Evolutionary conservation across 805 yeast species (phyloP).

Genomic region (Nakazawaea holstii): DNA sequence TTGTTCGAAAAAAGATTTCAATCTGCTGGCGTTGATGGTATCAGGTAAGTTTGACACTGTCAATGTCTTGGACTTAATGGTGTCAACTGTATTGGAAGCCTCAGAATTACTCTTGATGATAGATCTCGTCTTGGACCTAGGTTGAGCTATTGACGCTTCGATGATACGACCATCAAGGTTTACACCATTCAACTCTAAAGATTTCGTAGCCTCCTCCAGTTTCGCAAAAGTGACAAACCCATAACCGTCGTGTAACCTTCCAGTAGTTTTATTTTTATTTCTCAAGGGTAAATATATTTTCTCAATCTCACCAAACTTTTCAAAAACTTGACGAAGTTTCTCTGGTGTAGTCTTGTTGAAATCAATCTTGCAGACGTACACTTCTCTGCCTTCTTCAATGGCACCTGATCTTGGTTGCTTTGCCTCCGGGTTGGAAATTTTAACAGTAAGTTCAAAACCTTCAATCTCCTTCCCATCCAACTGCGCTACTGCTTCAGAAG

Average conservation of each 20-base stretch:
- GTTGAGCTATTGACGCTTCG: conserved; percentile 42
- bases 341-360: conserved; percentile 34
- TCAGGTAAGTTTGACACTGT: conserved; percentile 26
- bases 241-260: conserved; percentile 48
- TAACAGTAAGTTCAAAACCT: conserved; percentile 45
- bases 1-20: conserved; percentile 24
- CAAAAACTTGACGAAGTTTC: conserved; percentile 35
- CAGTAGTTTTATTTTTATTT: conserved; percentile 25
- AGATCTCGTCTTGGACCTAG: conserved; percentile 27
- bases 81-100: conserved; percentile 1
- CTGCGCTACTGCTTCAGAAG: conserved; percentile 33
- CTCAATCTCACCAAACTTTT: conserved; percentile 48
- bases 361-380: conserved; percentile 50
- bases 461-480: conserved; percentile 34
- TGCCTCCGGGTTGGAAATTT: conserved; percentile 54
- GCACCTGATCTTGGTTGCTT: conserved; percentile 37
- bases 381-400: conserved; percentile 49
- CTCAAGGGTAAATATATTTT: conserved; percentile 43
- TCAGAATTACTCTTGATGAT: conserved; percentile 1
- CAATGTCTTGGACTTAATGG: conserved; percentile 20
- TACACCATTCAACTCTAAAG: conserved; percentile 36
- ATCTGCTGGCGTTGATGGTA: conserved; percentile 30
- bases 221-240: conserved; percentile 54
- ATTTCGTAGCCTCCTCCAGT: conserved; percentile 38
- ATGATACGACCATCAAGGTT: conserved; percentile 42